Conservation (phyloP, 2,329 filamentous ascomycete species). For the Trichoderma atroviride region DNA sequence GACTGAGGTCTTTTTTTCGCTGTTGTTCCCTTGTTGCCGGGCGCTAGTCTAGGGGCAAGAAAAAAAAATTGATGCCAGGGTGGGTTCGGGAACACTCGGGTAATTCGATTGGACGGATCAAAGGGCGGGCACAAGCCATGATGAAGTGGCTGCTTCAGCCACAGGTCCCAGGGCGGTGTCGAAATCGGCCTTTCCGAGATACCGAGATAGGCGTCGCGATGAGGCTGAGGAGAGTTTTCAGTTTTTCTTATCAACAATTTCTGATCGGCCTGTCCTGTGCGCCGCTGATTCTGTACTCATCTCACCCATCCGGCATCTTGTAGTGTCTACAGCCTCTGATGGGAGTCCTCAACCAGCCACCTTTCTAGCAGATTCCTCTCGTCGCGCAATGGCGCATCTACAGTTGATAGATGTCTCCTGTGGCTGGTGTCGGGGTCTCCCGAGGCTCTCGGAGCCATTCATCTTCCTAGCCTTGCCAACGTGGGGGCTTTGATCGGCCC, state of each 20-base stretch:
- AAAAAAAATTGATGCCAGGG: slow-evolving; percentile 19
- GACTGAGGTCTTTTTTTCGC: slow-evolving; percentile 29
- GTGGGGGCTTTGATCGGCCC: slow-evolving; percentile 23
- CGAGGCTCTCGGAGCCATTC: slow-evolving; percentile 20
- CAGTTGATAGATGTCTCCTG: neutral
- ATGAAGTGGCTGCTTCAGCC: slow-evolving; percentile 17
- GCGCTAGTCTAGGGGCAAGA: slow-evolving; percentile 24
- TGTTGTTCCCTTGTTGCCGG: slow-evolving; percentile 24
- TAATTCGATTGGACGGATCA: slow-evolving; percentile 13
- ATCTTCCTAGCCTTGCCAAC: slow-evolving; percentile 22
- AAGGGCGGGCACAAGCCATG: neutral
- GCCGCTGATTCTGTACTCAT: neutral
- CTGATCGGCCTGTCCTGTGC: neutral
- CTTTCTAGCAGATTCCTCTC: neutral
- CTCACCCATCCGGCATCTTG: neutral
- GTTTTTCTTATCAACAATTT: neutral
- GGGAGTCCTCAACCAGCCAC: neutral
- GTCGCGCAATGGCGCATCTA: neutral
- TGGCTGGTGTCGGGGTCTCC: slow-evolving; percentile 18
- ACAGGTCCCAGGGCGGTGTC: neutral
- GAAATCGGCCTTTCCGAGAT: slow-evolving; percentile 11
- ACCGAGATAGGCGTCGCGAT: neutral
- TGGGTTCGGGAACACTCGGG: slow-evolving; percentile 26
- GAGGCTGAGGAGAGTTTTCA: slow-evolving; percentile 1
- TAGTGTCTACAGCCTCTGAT: neutral